Conservation (phyloP, 1,139 yeast species). For the Geotrichum fermentans region DNA sequence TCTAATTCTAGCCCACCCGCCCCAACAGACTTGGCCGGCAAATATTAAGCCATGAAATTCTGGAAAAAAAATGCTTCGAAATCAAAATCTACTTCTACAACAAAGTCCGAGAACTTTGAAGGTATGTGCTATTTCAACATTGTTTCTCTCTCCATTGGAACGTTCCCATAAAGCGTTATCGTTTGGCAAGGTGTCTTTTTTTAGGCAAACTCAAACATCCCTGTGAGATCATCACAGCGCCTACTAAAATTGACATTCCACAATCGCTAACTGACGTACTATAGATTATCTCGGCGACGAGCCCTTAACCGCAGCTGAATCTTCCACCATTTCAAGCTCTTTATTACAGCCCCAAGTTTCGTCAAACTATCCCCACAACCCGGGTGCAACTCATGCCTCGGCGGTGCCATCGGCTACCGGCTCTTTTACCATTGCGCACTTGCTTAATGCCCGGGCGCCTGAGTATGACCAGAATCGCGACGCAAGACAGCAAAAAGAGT, state of each 20-base stretch:
- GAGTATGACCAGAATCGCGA: not conserved
- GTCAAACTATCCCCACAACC: not conserved
- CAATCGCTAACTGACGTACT: no score
- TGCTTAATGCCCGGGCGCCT: slow-evolving; percentile 3
- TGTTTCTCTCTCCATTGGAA: no score
- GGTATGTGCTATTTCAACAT: no score
- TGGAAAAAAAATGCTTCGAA: slow-evolving; percentile 9
- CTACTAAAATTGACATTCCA: no score
- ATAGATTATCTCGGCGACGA: slow-evolving; percentile 15
- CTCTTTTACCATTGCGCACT: slow-evolving; percentile 6
- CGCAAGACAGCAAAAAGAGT: not conserved
- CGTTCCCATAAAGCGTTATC: no score
- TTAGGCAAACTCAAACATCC: no score
- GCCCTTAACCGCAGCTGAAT: slow-evolving; percentile 8
- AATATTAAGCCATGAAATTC: not conserved
- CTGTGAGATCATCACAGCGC: no score
- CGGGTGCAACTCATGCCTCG: not conserved
- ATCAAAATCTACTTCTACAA: no score
- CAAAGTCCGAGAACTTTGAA: no score
- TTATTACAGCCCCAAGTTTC: slow-evolving; percentile 1
- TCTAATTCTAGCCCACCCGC: no score
- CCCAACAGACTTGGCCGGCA: no score
- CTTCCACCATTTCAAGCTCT: slow-evolving; percentile 5
- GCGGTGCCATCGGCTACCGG: slow-evolving; percentile 8
- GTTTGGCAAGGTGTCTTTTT: no score